Base-by-base conservation (phyloP, 1,284 basidiomycete genomes). In the Marasmius fiardii region DNA sequence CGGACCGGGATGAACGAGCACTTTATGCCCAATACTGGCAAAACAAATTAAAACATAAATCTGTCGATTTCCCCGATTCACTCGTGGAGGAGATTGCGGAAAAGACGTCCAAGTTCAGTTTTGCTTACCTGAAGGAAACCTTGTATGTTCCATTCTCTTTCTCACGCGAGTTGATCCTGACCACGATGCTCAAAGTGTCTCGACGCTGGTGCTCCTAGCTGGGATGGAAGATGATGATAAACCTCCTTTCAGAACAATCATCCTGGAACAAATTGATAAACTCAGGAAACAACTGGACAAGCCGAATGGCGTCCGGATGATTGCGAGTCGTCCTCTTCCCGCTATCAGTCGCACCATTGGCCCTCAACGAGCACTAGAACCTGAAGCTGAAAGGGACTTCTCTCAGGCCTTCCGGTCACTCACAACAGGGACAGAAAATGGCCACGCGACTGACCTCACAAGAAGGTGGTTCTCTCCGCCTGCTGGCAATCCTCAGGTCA, bases 41-140 rank as follows among this genome's bases (percentile, higher is more conserved):
- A 68, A 68, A 79, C 54, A 92, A 92, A 67, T 78, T 92, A 53
- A 69, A 73, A 55, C 63, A 69, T 62, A 90, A 87, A 68, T 69
- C 80, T 16, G 77, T 92, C 59, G 69, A 74, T 0, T 91, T 90
- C 72, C 82, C 90, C 0, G 83, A 90, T 58, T 60, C 70, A 14
- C 74, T 92, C 28, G 74, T 86, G 4, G 68, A 79, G 23, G 79
- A 85, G 58, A 71, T 90, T 21, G 87, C 85, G 1, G 70, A 77
- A 14, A 60, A 71, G 55, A 92, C 90, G 0, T 71, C 77, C 21
- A 74, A 76, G 28, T 92, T 92, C 71, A 89, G 85, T 60, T 93
- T 92, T 65, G 89, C 90, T 0, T 92, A 91, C 67, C 75, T 93
- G 62, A 92, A 92, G 65, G 90, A 92, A 70, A 87, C 82, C 4